Evolutionary conservation across 1,284 basidiomycete species (phyloP).

Genomic region (Ceratobasidium sp.): DNA sequence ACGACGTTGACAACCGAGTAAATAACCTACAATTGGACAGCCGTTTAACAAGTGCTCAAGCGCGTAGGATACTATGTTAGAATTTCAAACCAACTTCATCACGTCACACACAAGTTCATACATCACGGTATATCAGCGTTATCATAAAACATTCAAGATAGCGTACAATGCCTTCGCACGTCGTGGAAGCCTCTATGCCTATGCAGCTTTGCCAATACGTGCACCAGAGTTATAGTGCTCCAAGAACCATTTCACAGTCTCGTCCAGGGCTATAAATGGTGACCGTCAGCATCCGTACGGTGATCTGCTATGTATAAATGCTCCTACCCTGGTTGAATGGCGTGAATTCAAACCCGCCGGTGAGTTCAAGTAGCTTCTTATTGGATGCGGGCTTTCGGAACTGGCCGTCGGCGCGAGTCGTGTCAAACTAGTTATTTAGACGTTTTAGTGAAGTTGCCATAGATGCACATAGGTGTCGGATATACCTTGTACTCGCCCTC

Average conservation of each 20-base stretch:
- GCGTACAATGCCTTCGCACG: no score
- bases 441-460: background rate
- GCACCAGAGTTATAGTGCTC: slow-evolving; percentile 66
- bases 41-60: no score
- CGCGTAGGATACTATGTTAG: no score
- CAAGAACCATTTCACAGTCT: slow-evolving; percentile 82
- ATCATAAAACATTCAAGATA: no score
- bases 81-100: no score
- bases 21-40: no score
- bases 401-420: slow-evolving; percentile 81
- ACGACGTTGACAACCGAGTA: no score
- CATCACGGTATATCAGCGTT: no score
- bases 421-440: slow-evolving; percentile 64
- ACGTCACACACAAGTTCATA: no score
- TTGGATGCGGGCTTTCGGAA: slow-evolving; percentile 95
- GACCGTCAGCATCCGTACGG: background rate
- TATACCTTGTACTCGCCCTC: slow-evolving; percentile 72
- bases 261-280: slow-evolving; percentile 65
- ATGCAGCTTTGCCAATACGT: slow-evolving; percentile 20
- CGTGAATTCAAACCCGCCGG: slow-evolving; percentile 81
- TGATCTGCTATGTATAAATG: background rate
- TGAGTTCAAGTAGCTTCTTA: slow-evolving; percentile 75
- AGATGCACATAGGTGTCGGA: slow-evolving; percentile 10
- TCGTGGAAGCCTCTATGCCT: slow-evolving; percentile 9
- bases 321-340: slow-evolving; percentile 77